Percentiles rank a stretch among this genome's conserved stretches.
phyloP scores from a whole-genome alignment of 108 stramenopile species.

The Cyclotella sp. region DNA sequence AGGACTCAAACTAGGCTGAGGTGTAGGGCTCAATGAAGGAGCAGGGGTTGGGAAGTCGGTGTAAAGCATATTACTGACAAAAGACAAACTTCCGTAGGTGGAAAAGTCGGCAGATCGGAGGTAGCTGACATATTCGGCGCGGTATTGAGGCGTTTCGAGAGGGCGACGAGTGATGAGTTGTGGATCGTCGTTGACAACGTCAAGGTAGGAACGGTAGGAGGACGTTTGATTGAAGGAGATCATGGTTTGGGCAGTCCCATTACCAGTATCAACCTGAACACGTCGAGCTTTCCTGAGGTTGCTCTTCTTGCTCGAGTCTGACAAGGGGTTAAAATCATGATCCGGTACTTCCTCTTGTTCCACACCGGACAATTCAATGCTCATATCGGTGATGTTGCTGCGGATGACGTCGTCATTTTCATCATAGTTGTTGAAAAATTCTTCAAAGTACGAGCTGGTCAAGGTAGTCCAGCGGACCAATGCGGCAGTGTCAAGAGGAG shows the following conservation, averaged over 20 bases:
- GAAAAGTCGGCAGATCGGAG: constrained; percentile 39
- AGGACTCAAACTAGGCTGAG: constrained; percentile 33
- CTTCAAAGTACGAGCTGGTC: constrained; percentile 34
- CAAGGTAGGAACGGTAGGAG: constrained; percentile 38
- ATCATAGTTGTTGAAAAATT: constrained; percentile 50
- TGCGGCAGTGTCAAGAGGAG: constrained; percentile 13
- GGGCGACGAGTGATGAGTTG: constrained; percentile 43
- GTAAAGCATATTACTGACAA: constrained; percentile 40
- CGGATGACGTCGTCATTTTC: constrained; percentile 31
- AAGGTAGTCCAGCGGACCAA: constrained; percentile 35
- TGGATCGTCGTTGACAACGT: constrained; percentile 45
- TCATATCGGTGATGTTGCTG: constrained; percentile 27
- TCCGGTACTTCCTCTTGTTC: constrained; percentile 18
- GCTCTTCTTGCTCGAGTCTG: constrained; percentile 21
- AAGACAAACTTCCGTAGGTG: constrained; percentile 34
- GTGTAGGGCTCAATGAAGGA: constrained; percentile 23
- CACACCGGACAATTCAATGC: constrained; percentile 28
- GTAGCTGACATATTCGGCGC: constrained; percentile 48
- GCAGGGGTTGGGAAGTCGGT: constrained; percentile 45
- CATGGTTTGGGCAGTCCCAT: constrained; percentile 25
- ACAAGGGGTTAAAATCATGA: constrained; percentile 38
- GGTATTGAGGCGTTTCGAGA: constrained; percentile 51
- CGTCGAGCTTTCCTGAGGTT: constrained; percentile 16
- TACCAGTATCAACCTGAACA: background rate
- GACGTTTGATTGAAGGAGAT: constrained; percentile 38